Evolutionary conservation across 805 yeast species (phyloP).

Genomic region (Candida schatavii): DNA sequence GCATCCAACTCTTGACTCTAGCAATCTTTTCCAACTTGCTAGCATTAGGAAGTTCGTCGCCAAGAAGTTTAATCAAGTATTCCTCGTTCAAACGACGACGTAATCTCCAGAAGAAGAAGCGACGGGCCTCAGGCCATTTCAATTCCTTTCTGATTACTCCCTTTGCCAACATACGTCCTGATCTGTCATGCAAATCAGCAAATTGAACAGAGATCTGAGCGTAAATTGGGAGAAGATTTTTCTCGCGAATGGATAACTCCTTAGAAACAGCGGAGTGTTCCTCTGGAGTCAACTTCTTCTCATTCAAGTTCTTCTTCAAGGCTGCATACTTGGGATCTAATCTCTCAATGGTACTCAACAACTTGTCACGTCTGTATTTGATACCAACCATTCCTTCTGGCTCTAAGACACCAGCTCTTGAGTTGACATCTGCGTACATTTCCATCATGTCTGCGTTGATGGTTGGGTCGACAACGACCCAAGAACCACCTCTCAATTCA

Average conservation of each 20-base stretch:
- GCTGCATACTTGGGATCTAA: slow-evolving; percentile 74
- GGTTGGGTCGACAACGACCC: slow-evolving; percentile 99
- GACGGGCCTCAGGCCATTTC: slow-evolving; percentile 84
- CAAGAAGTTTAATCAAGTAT: slow-evolving; percentile 73
- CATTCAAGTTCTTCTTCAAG: slow-evolving; percentile 59
- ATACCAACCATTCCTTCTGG: slow-evolving; percentile 99
- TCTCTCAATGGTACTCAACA: slow-evolving; percentile 87
- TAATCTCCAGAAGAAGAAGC: slow-evolving; percentile 98
- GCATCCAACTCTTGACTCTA: slow-evolving; percentile 84
- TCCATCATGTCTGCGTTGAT: slow-evolving; percentile 98
- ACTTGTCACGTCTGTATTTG: slow-evolving; percentile 91
- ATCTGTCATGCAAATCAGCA: slow-evolving; percentile 96
- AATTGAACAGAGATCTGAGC: slow-evolving; percentile 91
- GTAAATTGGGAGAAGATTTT: slow-evolving; percentile 78
- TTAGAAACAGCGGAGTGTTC: slow-evolving; percentile 64
- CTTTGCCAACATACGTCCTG: slow-evolving; percentile 96
- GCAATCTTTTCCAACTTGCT: slow-evolving; percentile 81
- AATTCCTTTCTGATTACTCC: slow-evolving; percentile 83
- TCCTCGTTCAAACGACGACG: slow-evolving; percentile 95
- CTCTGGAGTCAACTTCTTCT: slow-evolving; percentile 52
- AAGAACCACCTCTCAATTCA: slow-evolving; percentile 99
- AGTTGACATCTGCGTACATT: slow-evolving; percentile 95
- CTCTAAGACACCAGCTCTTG: slow-evolving; percentile 97
- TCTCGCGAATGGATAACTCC: slow-evolving; percentile 75
- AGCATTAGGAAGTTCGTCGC: slow-evolving; percentile 52